These are phyloP conservation scores for Venturia asperata DNA, from an alignment of 2,329 filamentous ascomycete genomes.

Conservation along the genomic window DNA sequence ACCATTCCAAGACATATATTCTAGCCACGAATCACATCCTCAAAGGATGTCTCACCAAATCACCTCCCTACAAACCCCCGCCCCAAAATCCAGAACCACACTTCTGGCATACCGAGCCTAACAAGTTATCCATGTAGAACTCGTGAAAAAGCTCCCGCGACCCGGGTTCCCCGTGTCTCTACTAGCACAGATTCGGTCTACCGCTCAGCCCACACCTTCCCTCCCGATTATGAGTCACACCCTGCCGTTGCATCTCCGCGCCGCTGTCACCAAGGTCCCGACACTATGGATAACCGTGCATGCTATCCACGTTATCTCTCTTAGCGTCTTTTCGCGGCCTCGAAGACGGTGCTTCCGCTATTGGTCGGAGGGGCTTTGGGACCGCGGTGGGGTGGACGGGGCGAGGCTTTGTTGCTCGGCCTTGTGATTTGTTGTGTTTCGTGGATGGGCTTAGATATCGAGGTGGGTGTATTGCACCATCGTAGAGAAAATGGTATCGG, in stretches of 20 bases:
- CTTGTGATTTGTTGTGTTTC: background rate
- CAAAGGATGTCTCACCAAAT: background rate
- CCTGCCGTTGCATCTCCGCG: background rate
- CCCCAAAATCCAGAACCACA: background rate
- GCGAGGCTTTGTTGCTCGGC: background rate
- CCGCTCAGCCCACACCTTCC: background rate
- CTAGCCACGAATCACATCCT: background rate
- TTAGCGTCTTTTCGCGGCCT: conserved; percentile 5
- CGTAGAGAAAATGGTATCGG: background rate
- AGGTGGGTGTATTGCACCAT: background rate
- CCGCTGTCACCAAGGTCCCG: background rate
- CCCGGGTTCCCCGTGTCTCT: background rate
- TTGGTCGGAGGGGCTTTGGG: background rate
- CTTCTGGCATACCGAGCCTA: background rate
- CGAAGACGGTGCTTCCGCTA: background rate
- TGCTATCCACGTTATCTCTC: conserved; percentile 12
- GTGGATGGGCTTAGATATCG: background rate
- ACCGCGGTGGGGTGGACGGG: background rate
- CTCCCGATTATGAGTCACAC: background rate
- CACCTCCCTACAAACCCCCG: background rate
- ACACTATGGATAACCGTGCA: conserved; percentile 5
- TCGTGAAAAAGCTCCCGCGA: background rate
- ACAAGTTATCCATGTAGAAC: background rate
- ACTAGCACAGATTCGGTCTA: background rate
- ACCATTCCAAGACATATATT: background rate